Evolutionary conservation across 2,329 filamentous ascomycete genomes (phyloP), one percentile per base, ranked within the genome.

Genomic region (Myotisia sp.): DNA sequence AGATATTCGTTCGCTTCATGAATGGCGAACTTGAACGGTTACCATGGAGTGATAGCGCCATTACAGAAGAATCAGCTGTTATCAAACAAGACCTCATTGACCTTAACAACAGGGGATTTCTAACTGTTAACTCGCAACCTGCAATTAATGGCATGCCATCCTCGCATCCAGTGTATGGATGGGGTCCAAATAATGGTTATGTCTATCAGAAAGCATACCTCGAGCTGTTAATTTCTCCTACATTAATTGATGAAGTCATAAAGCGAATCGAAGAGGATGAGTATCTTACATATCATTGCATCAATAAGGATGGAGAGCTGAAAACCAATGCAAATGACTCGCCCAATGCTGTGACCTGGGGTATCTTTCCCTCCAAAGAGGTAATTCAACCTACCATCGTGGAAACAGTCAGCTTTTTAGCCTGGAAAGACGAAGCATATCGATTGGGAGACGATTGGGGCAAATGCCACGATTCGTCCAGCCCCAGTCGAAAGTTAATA

Each of bases 361-460:
- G 90, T 59, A 92, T 98, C 21, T 98, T 95, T 64, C 87, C 90
- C 0, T 90, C 90, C 38, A 92, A 95, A 57, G 90, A 98, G 59
- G 94, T 98, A 52, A 86, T 98, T n/a, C 90, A 98, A 58, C 90
- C 90, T 9, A 98, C 90, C n/a, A 94, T 98, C 49, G 90, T 98
- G 34, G 90, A 98, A 63, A 92, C 83, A 12, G 79, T 98, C 55
- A 92, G 83, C 55, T 98, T 98, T 70, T 66, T 98, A 35, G 90
- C 90, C 2, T 98, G 90, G 90, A 92, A 92, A 61, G 90, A 98
- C 47, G 90, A 98, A 60, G 92, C 92, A 10, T 98, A 85, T 66
- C 75, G 82, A 41, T 70, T 98, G 6, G 90, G 90, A 36, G 71
- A 79, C 38, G 86, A 98, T 52, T 98, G 90, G 90, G 82, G 83